Evolutionary conservation across 257 asterid species (phyloP).

Genomic region (Capsicum baccatum): DNA sequence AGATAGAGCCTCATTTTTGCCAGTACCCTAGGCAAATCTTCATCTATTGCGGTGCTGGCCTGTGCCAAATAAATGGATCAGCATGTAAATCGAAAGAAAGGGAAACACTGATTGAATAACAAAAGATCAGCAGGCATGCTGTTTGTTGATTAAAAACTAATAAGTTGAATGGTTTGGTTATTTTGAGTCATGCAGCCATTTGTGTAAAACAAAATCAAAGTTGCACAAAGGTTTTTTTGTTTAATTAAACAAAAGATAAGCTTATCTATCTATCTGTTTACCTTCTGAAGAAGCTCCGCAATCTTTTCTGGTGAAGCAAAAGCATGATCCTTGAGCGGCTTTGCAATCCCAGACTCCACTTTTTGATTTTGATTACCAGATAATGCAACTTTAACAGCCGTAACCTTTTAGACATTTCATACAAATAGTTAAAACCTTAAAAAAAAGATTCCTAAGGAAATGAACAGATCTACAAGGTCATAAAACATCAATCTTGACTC

Average conservation of each 20-base stretch:
- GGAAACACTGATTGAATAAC: not conserved
- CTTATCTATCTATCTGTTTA: slow-evolving; percentile 35
- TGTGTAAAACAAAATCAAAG: slow-evolving; percentile 8
- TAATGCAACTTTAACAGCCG: slow-evolving; percentile 88
- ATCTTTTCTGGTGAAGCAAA: slow-evolving; percentile 94
- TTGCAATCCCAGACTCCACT: slow-evolving; percentile 63
- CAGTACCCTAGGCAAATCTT: slow-evolving; percentile 82
- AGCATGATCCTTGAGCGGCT: slow-evolving; percentile 91
- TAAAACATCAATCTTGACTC: not conserved
- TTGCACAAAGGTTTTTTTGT: not conserved
- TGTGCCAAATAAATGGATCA: slow-evolving; percentile 40
- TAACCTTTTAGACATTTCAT: slow-evolving; percentile 65
- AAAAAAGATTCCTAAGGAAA: not conserved
- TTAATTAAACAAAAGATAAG: not conserved
- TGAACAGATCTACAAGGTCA: not conserved
- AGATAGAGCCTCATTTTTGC: slow-evolving; percentile 95
- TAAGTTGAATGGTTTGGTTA: slow-evolving; percentile 22
- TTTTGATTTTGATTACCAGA: slow-evolving; percentile 67
- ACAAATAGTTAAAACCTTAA: slow-evolving; percentile 1
- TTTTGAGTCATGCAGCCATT: slow-evolving; percentile 4
- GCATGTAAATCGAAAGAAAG: not conserved
- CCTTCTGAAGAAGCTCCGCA: slow-evolving; percentile 90
- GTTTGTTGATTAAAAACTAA: not conserved
- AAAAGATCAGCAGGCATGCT: slow-evolving; percentile 24
- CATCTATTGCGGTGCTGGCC: slow-evolving; percentile 78